phyloP scores from a whole-genome alignment of 306 rosid genomes.

The Fagus crenata region DNA sequence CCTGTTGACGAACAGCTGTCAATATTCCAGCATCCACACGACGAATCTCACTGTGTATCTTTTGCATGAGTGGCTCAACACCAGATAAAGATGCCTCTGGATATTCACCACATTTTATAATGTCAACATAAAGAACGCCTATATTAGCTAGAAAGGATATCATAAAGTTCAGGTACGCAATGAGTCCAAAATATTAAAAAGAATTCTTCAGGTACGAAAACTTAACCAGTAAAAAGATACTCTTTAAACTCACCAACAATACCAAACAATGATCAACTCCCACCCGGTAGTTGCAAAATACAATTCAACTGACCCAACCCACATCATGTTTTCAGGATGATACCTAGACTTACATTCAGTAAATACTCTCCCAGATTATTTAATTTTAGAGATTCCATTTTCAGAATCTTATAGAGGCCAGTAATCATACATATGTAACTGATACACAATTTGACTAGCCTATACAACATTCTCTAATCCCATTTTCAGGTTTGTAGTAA shows the following conservation, averaged over 20 bases:
- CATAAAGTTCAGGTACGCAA: neutral
- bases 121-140: slow-evolving; percentile 6
- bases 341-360: neutral
- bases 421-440: neutral
- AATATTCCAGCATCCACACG: slow-evolving; percentile 90
- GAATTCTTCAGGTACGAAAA: neutral
- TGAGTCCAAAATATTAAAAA: neutral
- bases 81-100: slow-evolving; percentile 88
- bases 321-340: neutral
- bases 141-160: neutral
- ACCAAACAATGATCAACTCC: neutral
- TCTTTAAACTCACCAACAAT: too few relatives aligned
- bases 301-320: neutral
- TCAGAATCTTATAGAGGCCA: neutral
- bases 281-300: neutral
- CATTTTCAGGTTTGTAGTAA: neutral
- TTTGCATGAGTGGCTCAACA: slow-evolving; percentile 97
- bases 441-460: neutral
- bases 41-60: slow-evolving; percentile 90
- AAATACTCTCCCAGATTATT: neutral
- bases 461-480: neutral
- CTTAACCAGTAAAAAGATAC: neutral
- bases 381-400: neutral
- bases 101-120: slow-evolving; percentile 18
- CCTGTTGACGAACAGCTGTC: slow-evolving; percentile 96